Conservation (phyloP, 768 basidiomycete genomes). For the Xanthoconium stramineum region DNA sequence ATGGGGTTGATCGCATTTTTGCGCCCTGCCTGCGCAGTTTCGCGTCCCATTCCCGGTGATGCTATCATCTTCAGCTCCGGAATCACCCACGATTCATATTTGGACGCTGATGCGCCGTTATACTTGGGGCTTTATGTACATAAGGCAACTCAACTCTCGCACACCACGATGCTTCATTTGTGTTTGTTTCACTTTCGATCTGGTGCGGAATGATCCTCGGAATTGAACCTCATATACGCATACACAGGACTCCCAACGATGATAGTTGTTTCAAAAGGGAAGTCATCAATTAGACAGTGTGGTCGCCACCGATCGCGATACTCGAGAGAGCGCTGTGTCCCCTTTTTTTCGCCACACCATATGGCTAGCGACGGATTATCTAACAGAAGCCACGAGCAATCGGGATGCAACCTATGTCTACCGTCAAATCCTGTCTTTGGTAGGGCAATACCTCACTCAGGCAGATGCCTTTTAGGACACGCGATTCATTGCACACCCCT, state of each 20-base stretch:
- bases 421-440: not conserved
- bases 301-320: not conserved
- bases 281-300: not conserved
- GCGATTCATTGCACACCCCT: not conserved
- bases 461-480: not conserved
- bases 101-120: not conserved
- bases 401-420: not conserved
- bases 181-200: not conserved
- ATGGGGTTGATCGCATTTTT: constrained; percentile 44
- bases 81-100: not conserved
- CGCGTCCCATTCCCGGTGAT: too few species aligned
- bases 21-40: too few species aligned
- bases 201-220: constrained; percentile 2
- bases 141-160: not conserved
- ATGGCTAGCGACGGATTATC: not conserved
- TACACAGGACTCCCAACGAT: not conserved
- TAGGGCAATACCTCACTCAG: not conserved
- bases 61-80: too few species aligned
- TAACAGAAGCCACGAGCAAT: not conserved
- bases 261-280: not conserved
- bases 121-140: not conserved
- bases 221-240: not conserved
- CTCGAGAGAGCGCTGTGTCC: not conserved
- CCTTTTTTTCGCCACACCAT: not conserved
- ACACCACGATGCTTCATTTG: not conserved